Evolutionary conservation across 805 yeast genomes (phyloP), one percentile per base, ranked within the genome.

Genomic region (Lipomyces starkeyi): DNA sequence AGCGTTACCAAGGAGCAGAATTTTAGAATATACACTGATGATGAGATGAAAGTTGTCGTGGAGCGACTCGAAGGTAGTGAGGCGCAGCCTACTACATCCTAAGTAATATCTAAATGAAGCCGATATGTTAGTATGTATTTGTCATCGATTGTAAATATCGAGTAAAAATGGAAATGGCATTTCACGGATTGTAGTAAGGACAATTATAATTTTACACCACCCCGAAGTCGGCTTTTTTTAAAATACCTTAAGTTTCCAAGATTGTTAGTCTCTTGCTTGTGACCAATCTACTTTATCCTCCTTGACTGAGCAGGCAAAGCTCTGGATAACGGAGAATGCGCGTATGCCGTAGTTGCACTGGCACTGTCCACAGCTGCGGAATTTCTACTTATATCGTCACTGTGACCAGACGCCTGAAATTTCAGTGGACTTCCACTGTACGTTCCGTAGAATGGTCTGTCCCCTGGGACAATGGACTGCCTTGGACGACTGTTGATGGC

Each of bases 1-100:
- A 86, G 93, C 74, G 97, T 95, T 58, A 95, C 99, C 20, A 86
- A 85, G 74, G 93, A 88, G 32, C 85, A 84, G 52, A 98, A 98
- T 0, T 95, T 93, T 81, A 86, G 88, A 78, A 88, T 94, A 65
- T 95, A 95, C 80, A 83, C 84, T 55, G 97, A 93, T 74, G 91
- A 86, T 57, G 90, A 89, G 78, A 91, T 97, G 74, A 91, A 91
- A 53, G 89, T 85, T 66, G 90, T 93, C 63, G 94, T 95, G 71
- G 88, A 87, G 74, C 85, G 83, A 69, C 84, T 95, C 78, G 71
- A 69, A 47, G 72, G 71, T 37, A 58, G 56, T 53, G 72, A 69
- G 54, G 56, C 61, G 4, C 68, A 60, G 25, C 35, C 61, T 7
- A 64, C 56, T 1, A 53, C 17, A 35, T 53, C 29, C 7, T 25